Evolutionary conservation across 192 early-diverging fungal species (phyloP).

Genomic region (Coemansia sp.): DNA sequence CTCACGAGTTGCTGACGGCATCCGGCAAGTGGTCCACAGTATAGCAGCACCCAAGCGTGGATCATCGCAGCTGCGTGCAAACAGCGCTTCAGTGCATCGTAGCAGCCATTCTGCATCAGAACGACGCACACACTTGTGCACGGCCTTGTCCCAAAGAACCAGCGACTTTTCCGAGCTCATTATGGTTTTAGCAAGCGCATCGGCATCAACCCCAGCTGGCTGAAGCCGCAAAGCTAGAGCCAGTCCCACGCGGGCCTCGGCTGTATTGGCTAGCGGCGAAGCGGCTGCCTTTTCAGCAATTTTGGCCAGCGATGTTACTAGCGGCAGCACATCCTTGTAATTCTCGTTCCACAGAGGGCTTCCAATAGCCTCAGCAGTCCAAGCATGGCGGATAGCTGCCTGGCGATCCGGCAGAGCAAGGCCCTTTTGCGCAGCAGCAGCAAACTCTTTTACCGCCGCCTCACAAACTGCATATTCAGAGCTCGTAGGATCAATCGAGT

Average conservation of each 20-base stretch:
- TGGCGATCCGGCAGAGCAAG: constrained; percentile 62
- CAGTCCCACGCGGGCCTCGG: constrained; percentile 65
- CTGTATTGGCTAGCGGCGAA: constrained; percentile 58
- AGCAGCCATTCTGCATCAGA: constrained; percentile 69
- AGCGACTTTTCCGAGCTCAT: constrained; percentile 65
- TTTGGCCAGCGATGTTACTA: constrained; percentile 52
- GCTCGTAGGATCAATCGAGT: constrained; percentile 11
- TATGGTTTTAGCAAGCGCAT: constrained; percentile 26
- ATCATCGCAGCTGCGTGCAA: constrained; percentile 29
- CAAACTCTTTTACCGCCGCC: constrained; percentile 43
- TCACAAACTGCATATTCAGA: constrained; percentile 25
- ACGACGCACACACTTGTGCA: constrained; percentile 61
- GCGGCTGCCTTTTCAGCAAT: constrained; percentile 59
- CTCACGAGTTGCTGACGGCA: constrained; percentile 23
- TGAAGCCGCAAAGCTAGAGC: constrained; percentile 51
- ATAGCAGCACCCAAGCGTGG: constrained; percentile 19
- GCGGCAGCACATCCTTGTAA: constrained; percentile 28
- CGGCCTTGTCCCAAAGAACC: constrained; percentile 80
- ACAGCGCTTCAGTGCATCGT: constrained; percentile 56
- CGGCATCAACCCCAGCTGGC: constrained; percentile 20
- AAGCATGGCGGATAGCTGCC: constrained; percentile 59
- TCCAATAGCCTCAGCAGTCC: constrained; percentile 61
- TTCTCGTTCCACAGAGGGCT: constrained; percentile 48
- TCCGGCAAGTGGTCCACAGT: constrained; percentile 43
- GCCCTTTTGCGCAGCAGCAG: constrained; percentile 50